Evolutionary conservation across 441 rosid genomes (phyloP).

Genomic region (Pelargonium australe): DNA sequence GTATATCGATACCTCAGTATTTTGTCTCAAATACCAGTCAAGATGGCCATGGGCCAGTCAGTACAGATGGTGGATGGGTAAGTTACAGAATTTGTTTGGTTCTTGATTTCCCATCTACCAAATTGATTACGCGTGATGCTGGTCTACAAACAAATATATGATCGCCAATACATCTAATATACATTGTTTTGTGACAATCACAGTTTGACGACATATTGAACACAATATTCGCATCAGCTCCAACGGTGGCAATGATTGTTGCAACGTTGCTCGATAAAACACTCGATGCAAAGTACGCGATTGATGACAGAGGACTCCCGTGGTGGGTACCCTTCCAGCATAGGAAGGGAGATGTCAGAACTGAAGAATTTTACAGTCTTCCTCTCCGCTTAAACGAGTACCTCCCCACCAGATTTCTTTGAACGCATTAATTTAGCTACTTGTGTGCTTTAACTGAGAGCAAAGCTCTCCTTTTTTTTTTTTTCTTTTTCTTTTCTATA

Average conservation of each 20-base stretch:
- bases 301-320: slow-evolving; percentile 53
- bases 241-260: slow-evolving; percentile 58
- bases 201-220: slow-evolving; percentile 88
- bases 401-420: slow-evolving; percentile 62
- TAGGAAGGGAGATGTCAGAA: slow-evolving; percentile 56
- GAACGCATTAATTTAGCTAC: slow-evolving; percentile 8
- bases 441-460: slow-evolving; percentile 19
- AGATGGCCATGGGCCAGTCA: slow-evolving; percentile 67
- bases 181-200: slow-evolving; percentile 16
- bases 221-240: slow-evolving; percentile 79
- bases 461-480: background rate
- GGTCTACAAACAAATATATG: background rate
- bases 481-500: no score
- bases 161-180: background rate
- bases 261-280: slow-evolving; percentile 80
- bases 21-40: slow-evolving; percentile 40
- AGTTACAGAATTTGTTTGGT: slow-evolving; percentile 19
- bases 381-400: slow-evolving; percentile 51
- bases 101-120: background rate
- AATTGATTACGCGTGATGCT: background rate
- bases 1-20: slow-evolving; percentile 76
- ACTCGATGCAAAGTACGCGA: slow-evolving; percentile 37
- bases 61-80: slow-evolving; percentile 81
- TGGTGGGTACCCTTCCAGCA: slow-evolving; percentile 93
- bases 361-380: slow-evolving; percentile 60